Percentiles rank a stretch among this genome's conserved stretches.
Evolutionary conservation across 177 flowering plant genomes (phyloP).

Genomic region (Telopea speciosissima): DNA sequence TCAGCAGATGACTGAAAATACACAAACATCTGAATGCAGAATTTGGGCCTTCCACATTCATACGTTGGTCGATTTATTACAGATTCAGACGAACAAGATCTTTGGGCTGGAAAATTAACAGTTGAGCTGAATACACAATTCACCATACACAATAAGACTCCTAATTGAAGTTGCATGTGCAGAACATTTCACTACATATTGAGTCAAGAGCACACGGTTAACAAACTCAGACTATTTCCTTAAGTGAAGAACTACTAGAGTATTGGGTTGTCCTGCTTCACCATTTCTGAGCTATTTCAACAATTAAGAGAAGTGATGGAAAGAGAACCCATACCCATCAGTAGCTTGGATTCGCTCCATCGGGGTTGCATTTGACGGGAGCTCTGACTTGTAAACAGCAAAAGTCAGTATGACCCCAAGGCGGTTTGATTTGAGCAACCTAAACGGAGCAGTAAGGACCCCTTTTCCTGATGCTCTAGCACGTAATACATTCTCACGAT

Average conservation of each 20-base stretch:
- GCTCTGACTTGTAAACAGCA: conserved; percentile 81
- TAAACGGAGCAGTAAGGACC: conserved; percentile 93
- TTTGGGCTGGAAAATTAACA: neutral
- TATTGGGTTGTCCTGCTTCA: neutral
- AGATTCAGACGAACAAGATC: neutral
- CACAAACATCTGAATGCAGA: neutral
- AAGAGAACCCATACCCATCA: conserved; percentile 50
- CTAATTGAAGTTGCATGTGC: neutral
- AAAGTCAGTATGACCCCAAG: conserved; percentile 91
- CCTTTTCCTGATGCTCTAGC: conserved; percentile 92
- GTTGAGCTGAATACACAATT: neutral
- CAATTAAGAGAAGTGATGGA: neutral
- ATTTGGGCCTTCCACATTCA: neutral
- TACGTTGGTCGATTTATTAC: neutral
- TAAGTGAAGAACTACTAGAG: neutral
- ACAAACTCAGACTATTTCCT: neutral
- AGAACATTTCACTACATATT: neutral
- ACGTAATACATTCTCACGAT: conserved; percentile 84
- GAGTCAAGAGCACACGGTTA: neutral
- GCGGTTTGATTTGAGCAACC: conserved; percentile 68
- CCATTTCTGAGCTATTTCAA: neutral
- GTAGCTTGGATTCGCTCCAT: conserved; percentile 71
- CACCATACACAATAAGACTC: neutral
- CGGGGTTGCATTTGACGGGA: conserved; percentile 76
- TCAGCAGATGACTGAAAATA: too few relatives aligned